These are phyloP conservation scores for Asterochloris erici DNA, from an alignment of 139 green algal species.

Conservation along the genomic window DNA sequence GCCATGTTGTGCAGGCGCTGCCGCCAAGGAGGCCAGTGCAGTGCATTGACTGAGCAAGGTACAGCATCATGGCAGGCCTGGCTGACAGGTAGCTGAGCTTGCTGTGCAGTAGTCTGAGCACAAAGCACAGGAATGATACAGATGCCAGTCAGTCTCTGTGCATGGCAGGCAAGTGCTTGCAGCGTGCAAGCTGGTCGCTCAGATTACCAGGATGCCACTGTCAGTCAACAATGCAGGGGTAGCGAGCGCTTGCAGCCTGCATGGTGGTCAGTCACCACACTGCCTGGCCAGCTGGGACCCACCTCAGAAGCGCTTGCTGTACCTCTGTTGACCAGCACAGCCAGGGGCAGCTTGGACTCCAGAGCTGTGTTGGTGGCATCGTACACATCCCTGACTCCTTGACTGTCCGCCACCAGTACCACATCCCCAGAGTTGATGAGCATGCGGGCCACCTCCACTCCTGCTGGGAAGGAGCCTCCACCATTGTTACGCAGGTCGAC, in stretches of 20 bases:
- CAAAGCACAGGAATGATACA: no score
- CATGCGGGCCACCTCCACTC: conserved; percentile 81
- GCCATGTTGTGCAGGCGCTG: no score
- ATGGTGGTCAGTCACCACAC: background rate
- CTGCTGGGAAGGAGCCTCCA: conserved; percentile 90
- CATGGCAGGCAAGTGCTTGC: no score
- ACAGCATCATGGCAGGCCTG: no score
- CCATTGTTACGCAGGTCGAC: conserved; percentile 95
- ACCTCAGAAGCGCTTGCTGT: conserved; percentile 91
- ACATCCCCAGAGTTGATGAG: conserved; percentile 79
- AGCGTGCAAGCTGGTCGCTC: no score
- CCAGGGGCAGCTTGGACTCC: conserved; percentile 51
- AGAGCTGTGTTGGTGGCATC: conserved; percentile 58
- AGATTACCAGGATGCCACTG: no score
- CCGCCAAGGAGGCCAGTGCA: no score
- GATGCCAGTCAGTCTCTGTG: no score
- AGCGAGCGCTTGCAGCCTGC: background rate
- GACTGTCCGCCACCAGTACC: conserved; percentile 90
- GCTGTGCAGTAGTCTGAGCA: no score
- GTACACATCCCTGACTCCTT: conserved; percentile 88
- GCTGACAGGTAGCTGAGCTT: no score
- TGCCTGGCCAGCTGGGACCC: background rate
- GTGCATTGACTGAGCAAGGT: no score
- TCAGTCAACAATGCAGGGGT: background rate
- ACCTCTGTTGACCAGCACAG: conserved; percentile 92